Base-by-base conservation (phyloP, 441 rosid genomes). In the Jatropha podagrica region DNA sequence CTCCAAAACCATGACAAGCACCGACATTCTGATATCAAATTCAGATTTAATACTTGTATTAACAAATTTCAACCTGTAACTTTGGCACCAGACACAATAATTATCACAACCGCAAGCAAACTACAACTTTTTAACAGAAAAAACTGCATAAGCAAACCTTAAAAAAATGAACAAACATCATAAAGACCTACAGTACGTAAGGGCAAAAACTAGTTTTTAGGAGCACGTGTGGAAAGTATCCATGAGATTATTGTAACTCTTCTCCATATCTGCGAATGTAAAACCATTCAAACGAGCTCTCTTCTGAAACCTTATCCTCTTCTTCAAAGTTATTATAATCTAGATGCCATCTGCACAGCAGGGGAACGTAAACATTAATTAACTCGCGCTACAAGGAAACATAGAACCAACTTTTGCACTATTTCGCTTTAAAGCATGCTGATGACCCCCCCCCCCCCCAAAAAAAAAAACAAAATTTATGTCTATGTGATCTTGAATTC, bases 271-370 rank as follows among this genome's bases (percentile, higher is more conserved):
- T 44, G 48, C 56, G 42, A 58, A 5, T 4, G 68, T 20, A 49
- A 38, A 4, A 5, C 40, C 32, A n/a, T 5, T 4, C 46, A 32
- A 75, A 32, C 73, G n/a, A 27, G n/a, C 55, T 60, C 23, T 65
- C n/a, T 56, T n/a, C 38, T 2, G 42, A 1, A 20, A 32, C 59
- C n/a, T 62, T 52, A 56, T 59, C 59, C 18, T 67, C n/a, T n/a
- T 74, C 76, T 74, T 74, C 48, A 74, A 26, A 51, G 51, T 52
- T 65, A 40, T 56, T 41, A 38, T 17, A 13, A 42, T 38, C 48
- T 38, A 23, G 20, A 27, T 27, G 54, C 61, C 38, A 44, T 20
- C 18, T 38, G 20, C 68, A 59, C 68, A 67, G 51, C 68, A 67
- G 60, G 27, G 27, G n/a, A 8, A 9, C 3, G 10, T n/a, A 68